Evolutionary conservation across 2,329 filamentous ascomycete genomes (phyloP).

Genomic region (Fusarium sp.): DNA sequence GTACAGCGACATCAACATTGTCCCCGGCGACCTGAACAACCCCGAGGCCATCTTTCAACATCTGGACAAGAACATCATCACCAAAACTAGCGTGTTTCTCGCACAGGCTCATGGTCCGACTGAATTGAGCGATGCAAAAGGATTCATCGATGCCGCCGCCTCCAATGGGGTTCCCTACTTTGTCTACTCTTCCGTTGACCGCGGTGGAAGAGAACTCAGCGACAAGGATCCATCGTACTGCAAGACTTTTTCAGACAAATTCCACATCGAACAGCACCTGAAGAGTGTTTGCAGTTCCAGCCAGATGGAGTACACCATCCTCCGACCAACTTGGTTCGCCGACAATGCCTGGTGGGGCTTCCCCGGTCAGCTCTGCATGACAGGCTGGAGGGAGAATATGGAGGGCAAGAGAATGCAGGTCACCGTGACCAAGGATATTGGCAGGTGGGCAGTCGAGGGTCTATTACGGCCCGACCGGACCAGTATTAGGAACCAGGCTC

Average conservation of each 20-base stretch:
- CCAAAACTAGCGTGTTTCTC: conserved; percentile 35
- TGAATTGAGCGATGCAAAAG: conserved; percentile 63
- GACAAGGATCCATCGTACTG: conserved; percentile 41
- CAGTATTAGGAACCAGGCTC: conserved; percentile 36
- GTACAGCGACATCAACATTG: conserved; percentile 60
- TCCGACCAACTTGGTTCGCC: conserved; percentile 46
- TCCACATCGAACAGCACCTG: conserved; percentile 69
- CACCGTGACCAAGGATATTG: conserved; percentile 41
- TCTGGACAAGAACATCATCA: conserved; percentile 19
- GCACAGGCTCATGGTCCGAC: conserved; percentile 49
- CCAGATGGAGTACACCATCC: conserved; percentile 45
- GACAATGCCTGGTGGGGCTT: conserved; percentile 44
- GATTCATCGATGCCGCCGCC: conserved; percentile 63
- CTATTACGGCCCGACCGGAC: conserved; percentile 30
- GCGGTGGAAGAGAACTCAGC: conserved; percentile 70
- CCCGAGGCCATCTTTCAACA: conserved; percentile 59
- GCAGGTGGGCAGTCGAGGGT: conserved; percentile 38
- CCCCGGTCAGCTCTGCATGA: conserved; percentile 43
- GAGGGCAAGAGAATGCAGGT: conserved; percentile 43
- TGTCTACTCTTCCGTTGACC: conserved; percentile 73
- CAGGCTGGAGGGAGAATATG: conserved; percentile 44
- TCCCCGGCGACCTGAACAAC: conserved; percentile 67
- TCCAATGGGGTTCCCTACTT: conserved; percentile 65
- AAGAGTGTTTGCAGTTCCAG: conserved; percentile 49
- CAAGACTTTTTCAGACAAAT: conserved; percentile 60